These are phyloP conservation scores for Candida corydali DNA, from an alignment of 805 yeast genomes.

Conservation along the genomic window DNA sequence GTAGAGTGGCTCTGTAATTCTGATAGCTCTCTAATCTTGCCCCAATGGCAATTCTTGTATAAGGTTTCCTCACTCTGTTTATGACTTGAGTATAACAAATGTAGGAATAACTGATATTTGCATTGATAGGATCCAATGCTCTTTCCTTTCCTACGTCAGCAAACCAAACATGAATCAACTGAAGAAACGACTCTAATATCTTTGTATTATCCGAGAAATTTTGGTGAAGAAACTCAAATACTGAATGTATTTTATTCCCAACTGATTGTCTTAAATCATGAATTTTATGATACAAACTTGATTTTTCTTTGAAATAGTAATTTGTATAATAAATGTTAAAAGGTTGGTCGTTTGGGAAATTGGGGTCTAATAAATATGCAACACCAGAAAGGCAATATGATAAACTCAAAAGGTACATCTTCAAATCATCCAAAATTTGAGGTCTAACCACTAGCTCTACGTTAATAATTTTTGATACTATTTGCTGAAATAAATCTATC, in stretches of 20 bases:
- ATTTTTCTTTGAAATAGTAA: constrained; percentile 58
- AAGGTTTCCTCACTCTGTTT: constrained; percentile 61
- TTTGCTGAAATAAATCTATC: constrained; percentile 48
- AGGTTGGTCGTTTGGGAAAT: constrained; percentile 48
- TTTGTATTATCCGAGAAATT: constrained; percentile 61
- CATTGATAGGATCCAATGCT: constrained; percentile 53
- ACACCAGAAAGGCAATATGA: constrained; percentile 65
- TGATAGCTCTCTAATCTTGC: constrained; percentile 72
- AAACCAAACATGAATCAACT: constrained; percentile 71
- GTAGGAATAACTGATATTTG: constrained; percentile 51
- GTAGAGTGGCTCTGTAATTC: constrained; percentile 65
- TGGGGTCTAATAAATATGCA: constrained; percentile 70
- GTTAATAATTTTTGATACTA: constrained; percentile 34
- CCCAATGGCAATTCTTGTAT: constrained; percentile 75
- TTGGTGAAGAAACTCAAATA: constrained; percentile 44
- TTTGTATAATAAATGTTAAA: constrained; percentile 58
- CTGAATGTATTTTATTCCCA: constrained; percentile 60
- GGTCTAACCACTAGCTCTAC: constrained; percentile 19
- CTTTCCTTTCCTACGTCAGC: constrained; percentile 76
- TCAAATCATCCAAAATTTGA: constrained; percentile 47
- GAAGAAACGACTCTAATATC: constrained; percentile 56
- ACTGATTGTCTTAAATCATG: constrained; percentile 59
- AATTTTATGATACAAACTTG: constrained; percentile 39
- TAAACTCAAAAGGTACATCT: constrained; percentile 52
- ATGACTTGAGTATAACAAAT: constrained; percentile 59